phyloP scores from a whole-genome alignment of 2,329 filamentous ascomycete genomes.

The Westerdykella aurantiaca region DNA sequence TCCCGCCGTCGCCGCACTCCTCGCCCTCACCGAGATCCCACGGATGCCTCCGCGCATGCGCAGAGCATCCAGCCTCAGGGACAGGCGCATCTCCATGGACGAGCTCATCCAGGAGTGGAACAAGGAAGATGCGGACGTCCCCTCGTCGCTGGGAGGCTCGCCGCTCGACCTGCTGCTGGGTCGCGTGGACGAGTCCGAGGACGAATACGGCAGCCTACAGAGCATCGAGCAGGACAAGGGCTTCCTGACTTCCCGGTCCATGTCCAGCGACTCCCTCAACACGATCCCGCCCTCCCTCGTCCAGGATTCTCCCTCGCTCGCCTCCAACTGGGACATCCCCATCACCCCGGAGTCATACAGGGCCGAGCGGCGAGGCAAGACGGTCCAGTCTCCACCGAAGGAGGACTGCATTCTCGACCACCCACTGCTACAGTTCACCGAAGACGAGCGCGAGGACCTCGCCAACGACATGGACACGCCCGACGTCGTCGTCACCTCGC shows the following conservation, averaged over 20 bases:
- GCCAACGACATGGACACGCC: constrained; percentile 27
- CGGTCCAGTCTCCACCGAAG: constrained; percentile 43
- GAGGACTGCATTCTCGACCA: constrained; percentile 54
- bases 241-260: constrained; percentile 40
- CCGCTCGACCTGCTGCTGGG: constrained; percentile 53
- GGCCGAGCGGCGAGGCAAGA: constrained; percentile 41
- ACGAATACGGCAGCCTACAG: constrained; percentile 36
- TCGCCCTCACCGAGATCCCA: constrained; percentile 56
- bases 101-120: constrained; percentile 52
- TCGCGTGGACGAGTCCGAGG: constrained; percentile 45
- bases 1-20: constrained; percentile 52
- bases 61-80: constrained; percentile 22
- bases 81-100: constrained; percentile 49
- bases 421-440: constrained; percentile 46
- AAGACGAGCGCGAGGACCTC: constrained; percentile 29
- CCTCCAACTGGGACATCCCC: constrained; percentile 38
- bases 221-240: constrained; percentile 43
- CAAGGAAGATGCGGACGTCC: constrained; percentile 40
- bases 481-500: constrained; percentile 14
- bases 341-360: constrained; percentile 25
- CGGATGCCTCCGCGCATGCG: constrained; percentile 41
- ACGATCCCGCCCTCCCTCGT: constrained; percentile 43
- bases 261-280: constrained; percentile 55
- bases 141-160: constrained; percentile 40
- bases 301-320: constrained; percentile 42